Conservation (phyloP, 2,329 filamentous ascomycete species). For the Tolypocladium cylindrosporum region DNA sequence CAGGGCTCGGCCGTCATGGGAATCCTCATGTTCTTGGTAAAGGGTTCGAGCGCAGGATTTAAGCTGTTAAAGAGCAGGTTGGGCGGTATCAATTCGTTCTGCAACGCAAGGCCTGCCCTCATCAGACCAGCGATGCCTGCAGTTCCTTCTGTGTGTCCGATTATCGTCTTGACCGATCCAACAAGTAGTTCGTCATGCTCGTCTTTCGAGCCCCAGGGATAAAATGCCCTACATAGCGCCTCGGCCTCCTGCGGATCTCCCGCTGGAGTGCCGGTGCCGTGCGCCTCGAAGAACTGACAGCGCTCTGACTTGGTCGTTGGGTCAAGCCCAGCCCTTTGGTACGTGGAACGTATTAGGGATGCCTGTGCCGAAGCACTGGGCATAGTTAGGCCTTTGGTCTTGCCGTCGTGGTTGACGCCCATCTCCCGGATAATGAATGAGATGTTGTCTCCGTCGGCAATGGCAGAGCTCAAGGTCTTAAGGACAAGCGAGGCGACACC, state of each 20-base stretch:
- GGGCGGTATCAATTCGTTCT: not conserved
- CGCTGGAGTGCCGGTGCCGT: too few species aligned
- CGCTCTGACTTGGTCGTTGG: too few species aligned
- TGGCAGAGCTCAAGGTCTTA: conserved; percentile 33
- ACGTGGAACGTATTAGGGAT: conserved; percentile 18
- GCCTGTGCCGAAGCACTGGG: conserved; percentile 29
- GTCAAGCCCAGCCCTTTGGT: too few species aligned
- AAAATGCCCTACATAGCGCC: too few species aligned
- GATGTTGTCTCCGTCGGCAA: conserved; percentile 20
- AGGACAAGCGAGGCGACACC: conserved; percentile 35
- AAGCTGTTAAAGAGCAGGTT: not conserved
- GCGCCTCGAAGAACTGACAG: too few species aligned
- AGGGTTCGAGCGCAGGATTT: not conserved
- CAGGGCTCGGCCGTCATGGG: not conserved
- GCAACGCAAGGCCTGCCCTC: not conserved
- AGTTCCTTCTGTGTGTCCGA: conserved; percentile 15
- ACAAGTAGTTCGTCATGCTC: too few species aligned
- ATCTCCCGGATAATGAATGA: conserved; percentile 13
- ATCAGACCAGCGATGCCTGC: not conserved
- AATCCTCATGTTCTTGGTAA: not conserved
- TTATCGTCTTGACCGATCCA: not conserved
- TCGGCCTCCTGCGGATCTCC: too few species aligned
- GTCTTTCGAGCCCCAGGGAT: too few species aligned
- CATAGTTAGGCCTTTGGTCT: conserved; percentile 8
- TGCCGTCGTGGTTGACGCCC: conserved; percentile 13